Conservation (phyloP, 176 grass and related monocot species). For the Zea mays region DNA sequence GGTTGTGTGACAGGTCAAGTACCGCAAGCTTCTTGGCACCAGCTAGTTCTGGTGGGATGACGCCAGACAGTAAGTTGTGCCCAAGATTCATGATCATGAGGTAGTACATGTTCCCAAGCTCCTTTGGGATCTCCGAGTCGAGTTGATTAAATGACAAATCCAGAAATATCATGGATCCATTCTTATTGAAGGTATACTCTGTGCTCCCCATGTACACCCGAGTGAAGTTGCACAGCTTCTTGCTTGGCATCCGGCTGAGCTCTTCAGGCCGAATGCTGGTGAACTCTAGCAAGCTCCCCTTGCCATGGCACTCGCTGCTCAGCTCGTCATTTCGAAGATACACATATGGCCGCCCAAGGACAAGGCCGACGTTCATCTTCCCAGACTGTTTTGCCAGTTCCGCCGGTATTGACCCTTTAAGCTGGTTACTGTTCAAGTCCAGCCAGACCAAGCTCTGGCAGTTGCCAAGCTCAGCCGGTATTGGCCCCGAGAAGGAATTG, state of each 20-base stretch:
- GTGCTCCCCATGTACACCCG: slow-evolving; percentile 90
- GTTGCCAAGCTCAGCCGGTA: slow-evolving; percentile 79
- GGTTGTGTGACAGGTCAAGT: slow-evolving; percentile 83
- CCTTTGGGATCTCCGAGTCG: slow-evolving; percentile 58
- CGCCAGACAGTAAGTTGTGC: slow-evolving; percentile 72
- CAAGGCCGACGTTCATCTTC: slow-evolving; percentile 72
- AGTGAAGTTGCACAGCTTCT: slow-evolving; percentile 79
- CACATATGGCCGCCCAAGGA: slow-evolving; percentile 70
- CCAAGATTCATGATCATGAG: slow-evolving; percentile 95
- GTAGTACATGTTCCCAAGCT: slow-evolving; percentile 83
- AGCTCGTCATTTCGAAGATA: slow-evolving; percentile 84
- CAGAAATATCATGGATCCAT: slow-evolving; percentile 94
- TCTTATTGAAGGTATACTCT: slow-evolving; percentile 82
- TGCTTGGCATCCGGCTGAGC: slow-evolving; percentile 68
- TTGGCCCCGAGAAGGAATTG: slow-evolving; percentile 77
- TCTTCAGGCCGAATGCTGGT: slow-evolving; percentile 74
- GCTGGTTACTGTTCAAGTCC: slow-evolving; percentile 79
- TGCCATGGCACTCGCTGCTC: slow-evolving; percentile 77
- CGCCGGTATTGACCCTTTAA: slow-evolving; percentile 76
- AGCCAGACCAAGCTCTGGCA: slow-evolving; percentile 95
- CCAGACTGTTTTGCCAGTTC: slow-evolving; percentile 71
- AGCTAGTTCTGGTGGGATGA: slow-evolving; percentile 63
- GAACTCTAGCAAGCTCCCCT: slow-evolving; percentile 85
- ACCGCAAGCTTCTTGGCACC: slow-evolving; percentile 59
- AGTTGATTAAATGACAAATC: slow-evolving; percentile 93